A percentile compares a stretch with the other conserved stretches of the same genome.
Conservation (phyloP, 805 yeast species). For the Jamesozyma lodderae region DNA sequence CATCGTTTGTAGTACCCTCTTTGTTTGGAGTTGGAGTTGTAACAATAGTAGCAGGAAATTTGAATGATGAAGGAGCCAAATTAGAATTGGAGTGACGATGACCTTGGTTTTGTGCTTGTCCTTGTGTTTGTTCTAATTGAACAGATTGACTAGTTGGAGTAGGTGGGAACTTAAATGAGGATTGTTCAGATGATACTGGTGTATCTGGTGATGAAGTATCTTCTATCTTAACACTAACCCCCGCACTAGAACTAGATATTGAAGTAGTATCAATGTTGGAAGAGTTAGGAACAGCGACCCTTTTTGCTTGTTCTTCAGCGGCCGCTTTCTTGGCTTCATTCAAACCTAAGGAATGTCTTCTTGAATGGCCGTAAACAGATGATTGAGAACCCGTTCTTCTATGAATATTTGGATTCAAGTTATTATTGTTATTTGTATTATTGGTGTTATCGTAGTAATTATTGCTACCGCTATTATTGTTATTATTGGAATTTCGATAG, state of each 20-base stretch:
- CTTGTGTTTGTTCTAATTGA: slow-evolving; percentile 1
- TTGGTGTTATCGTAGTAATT: slow-evolving; percentile 6
- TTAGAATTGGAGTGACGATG: slow-evolving; percentile 20
- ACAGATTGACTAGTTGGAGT: slow-evolving; percentile 18
- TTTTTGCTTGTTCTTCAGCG: slow-evolving; percentile 78
- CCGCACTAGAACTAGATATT: not conserved
- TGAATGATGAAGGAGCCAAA: slow-evolving; percentile 41
- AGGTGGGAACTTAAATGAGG: slow-evolving; percentile 28
- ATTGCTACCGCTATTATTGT: not conserved
- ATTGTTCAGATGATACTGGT: slow-evolving; percentile 10
- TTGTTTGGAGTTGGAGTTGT: slow-evolving; percentile 1
- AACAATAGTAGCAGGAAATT: slow-evolving; percentile 61
- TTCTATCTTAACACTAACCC: slow-evolving; percentile 11
- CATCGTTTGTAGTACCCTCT: slow-evolving; percentile 10
- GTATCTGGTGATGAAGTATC: slow-evolving; percentile 6
- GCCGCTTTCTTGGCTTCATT: slow-evolving; percentile 94
- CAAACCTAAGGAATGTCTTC: slow-evolving; percentile 88
- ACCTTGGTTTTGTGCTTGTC: not conserved
- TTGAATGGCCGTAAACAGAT: slow-evolving; percentile 57
- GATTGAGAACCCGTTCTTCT: slow-evolving; percentile 42
- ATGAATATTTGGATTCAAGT: slow-evolving; percentile 27
- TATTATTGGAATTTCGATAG: slow-evolving; percentile 15
- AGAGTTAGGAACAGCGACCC: slow-evolving; percentile 31
- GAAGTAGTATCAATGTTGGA: slow-evolving; percentile 8
- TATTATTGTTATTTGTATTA: slow-evolving; percentile 6